Percentiles rank a stretch among this genome's conserved stretches.
Evolutionary conservation across 2,329 filamentous ascomycete species (phyloP).

Genomic region (Aspergillus sojae): DNA sequence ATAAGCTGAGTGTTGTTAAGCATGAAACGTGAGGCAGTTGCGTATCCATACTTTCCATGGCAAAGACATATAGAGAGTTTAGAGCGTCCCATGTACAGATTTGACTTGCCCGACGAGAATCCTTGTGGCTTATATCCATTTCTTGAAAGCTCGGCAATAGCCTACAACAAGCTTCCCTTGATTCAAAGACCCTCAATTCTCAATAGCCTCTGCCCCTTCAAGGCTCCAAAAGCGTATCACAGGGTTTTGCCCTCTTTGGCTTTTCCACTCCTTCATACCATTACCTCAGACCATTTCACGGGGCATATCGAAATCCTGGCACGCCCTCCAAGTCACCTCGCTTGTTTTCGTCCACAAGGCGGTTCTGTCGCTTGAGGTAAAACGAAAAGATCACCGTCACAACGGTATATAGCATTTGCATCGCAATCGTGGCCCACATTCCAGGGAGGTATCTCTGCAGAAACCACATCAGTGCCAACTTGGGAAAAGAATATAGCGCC

Average conservation of each 20-base stretch:
- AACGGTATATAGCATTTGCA: not conserved
- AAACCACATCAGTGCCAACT: not conserved
- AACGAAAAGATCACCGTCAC: not conserved
- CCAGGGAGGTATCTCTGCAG: not conserved
- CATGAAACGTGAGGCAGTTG: too few species aligned
- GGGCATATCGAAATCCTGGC: not conserved
- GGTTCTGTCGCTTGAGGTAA: not conserved
- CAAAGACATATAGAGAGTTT: too few species aligned
- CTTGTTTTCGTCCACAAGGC: not conserved
- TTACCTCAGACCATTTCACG: not conserved
- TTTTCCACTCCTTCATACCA: not conserved
- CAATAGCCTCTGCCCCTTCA: too few species aligned
- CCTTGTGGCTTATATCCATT: too few species aligned
- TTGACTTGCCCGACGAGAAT: rapidly evolving
- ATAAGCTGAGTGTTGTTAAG: too few species aligned
- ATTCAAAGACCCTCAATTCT: too few species aligned
- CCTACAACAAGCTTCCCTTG: too few species aligned
- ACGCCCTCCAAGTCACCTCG: not conserved
- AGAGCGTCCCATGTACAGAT: too few species aligned
- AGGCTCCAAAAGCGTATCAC: too few species aligned
- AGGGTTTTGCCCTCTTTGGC: too few species aligned
- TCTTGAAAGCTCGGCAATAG: too few species aligned
- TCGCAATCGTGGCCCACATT: not conserved
- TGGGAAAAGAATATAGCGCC: not conserved
- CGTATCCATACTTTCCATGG: too few species aligned